Base-by-base conservation (phyloP, 2,329 filamentous ascomycete genomes). In the Aspergillus neotritici region DNA sequence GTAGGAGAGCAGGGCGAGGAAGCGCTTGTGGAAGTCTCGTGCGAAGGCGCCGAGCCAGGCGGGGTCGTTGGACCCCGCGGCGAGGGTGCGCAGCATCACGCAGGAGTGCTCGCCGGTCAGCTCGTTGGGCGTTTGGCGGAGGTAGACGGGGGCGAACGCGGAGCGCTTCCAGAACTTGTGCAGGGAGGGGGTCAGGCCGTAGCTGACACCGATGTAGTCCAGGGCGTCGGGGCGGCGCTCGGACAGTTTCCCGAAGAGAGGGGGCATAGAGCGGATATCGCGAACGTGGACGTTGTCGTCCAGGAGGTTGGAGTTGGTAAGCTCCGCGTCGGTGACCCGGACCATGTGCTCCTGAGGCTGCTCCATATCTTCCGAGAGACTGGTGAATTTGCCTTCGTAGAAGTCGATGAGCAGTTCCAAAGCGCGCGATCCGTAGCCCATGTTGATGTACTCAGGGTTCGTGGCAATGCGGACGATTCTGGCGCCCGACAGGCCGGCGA, bases 141-240 rank as follows among this genome's bases (percentile, higher is more conserved):
- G 77, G 60, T 98, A 98, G 1, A 98, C 87, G 0, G 93, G 93
- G 2, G 83, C 80, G 64, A 96, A 98, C 1, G 76, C 75, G 12
- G 85, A 80, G 30, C 86, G 84, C 69, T 96, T 95, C 93, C 93
- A 98, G 75, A 98, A 98, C 61, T 87, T 94, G 71, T 95, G 93
- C 11, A 98, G 80, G 11, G 80, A 77, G 31, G 83, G 76, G 0
- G 93, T 98, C 44, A 98, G 74, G 41, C 93, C 94, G 63, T 94
- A 98, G 59, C 87, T 94, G 38, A 98, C 94, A 61, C 94, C 93
- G 12, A 98, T 68, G 60, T 97, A 98, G 68, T 98, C 93, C 5
- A 98, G 80, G 5, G 72, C 72, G 34, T 87, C 83, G 0, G 93
- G 84, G 44, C 82, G 83, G 51, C 87, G 82, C 68, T 98, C 89